Evolutionary conservation across 257 asterid species (phyloP).

Genomic region (Eucommia ulmoides): DNA sequence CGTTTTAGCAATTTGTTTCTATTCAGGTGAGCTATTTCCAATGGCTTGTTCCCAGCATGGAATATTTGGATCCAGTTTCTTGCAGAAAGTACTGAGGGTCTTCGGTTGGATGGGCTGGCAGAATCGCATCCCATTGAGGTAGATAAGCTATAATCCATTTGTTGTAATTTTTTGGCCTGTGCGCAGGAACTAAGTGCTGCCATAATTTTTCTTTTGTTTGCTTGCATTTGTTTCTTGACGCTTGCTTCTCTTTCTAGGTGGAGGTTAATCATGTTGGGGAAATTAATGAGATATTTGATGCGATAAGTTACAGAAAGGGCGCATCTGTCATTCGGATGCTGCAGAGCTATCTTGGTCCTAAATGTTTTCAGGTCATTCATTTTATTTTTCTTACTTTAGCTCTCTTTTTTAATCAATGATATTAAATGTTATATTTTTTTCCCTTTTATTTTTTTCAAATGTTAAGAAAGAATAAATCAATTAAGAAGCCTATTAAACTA

Average conservation of each 20-base stretch:
- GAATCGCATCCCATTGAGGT: conserved; percentile 97
- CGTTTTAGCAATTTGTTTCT: too few relatives aligned
- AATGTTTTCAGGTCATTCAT: conserved; percentile 64
- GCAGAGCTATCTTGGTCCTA: conserved; percentile 93
- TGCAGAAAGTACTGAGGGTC: conserved; percentile 78
- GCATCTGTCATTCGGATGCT: conserved; percentile 94
- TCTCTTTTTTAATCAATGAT: too few relatives aligned
- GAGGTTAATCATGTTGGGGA: conserved; percentile 80
- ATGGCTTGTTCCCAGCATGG: conserved; percentile 91
- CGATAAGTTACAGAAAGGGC: conserved; percentile 91
- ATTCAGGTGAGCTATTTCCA: conserved; percentile 93
- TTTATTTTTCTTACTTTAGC: too few relatives aligned
- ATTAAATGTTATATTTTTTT: too few relatives aligned
- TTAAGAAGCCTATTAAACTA: too few relatives aligned
- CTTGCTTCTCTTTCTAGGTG: conserved; percentile 40
- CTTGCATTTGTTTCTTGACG: too few relatives aligned
- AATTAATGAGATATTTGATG: conserved; percentile 92
- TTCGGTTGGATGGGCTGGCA: conserved; percentile 83
- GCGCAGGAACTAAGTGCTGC: too few relatives aligned
- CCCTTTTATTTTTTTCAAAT: too few relatives aligned
- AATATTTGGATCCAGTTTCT: conserved; percentile 91
- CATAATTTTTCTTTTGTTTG: too few relatives aligned
- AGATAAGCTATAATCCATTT: conserved; percentile 5
- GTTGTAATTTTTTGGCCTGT: too few relatives aligned
- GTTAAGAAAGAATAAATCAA: too few relatives aligned